phyloP scores from a whole-genome alignment of 176 grass and related monocot genomes.

The Hyparrhenia diplandra region DNA sequence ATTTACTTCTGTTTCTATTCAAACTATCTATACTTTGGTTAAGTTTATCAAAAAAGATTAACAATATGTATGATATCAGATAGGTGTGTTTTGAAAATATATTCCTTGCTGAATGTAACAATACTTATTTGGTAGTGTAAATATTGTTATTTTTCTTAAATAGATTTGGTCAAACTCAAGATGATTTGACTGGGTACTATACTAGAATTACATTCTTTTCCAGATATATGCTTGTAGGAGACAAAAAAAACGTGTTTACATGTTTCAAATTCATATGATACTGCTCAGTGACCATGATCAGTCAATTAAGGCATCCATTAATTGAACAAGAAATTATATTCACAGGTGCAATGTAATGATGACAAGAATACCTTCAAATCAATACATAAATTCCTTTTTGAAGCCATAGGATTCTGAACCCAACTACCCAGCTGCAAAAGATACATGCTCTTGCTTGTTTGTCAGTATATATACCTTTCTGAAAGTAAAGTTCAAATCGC shows the following conservation, averaged over 20 bases:
- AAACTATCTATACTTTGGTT: background rate
- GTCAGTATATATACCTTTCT: background rate
- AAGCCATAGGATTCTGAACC: constrained; percentile 2
- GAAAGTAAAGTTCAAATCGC: background rate
- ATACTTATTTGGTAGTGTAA: background rate
- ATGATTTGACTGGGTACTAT: background rate
- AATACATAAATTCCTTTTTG: background rate
- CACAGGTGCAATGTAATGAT: background rate
- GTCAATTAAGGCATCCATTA: background rate
- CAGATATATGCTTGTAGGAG: background rate
- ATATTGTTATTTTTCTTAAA: background rate
- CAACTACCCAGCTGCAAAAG: constrained; percentile 9
- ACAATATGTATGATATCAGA: background rate
- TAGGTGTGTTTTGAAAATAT: background rate
- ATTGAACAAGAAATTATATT: background rate
- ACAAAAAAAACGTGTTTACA: background rate
- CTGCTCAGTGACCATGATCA: background rate
- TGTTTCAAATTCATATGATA: background rate
- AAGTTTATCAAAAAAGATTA: background rate
- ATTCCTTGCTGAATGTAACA: background rate
- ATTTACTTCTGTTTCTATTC: background rate
- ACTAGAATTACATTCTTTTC: background rate
- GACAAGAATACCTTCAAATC: background rate
- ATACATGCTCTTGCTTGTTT: background rate
- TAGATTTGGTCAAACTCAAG: background rate